These are phyloP conservation scores for Laetiporus sulphureus DNA, from an alignment of 1,284 basidiomycete species.

Conservation along the genomic window DNA sequence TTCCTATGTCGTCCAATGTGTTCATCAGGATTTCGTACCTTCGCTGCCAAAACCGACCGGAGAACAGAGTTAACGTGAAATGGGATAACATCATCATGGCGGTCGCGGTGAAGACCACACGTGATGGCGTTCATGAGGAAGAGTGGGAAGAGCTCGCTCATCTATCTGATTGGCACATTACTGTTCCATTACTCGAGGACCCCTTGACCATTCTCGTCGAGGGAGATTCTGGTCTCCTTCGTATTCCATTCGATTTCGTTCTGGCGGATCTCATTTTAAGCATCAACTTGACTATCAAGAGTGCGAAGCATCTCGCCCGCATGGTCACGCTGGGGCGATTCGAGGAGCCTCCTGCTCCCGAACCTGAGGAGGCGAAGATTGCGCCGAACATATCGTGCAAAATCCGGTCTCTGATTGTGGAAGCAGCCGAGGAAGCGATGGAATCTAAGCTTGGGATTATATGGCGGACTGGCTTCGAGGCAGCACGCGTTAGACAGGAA, in stretches of 20 bases:
- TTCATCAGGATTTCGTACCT: slow-evolving; percentile 43
- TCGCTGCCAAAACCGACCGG: slow-evolving; percentile 16
- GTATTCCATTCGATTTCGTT: slow-evolving; percentile 77
- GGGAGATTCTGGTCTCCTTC: slow-evolving; percentile 64
- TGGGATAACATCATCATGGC: slow-evolving; percentile 38
- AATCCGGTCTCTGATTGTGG: slow-evolving; percentile 60
- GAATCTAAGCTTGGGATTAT: slow-evolving; percentile 80
- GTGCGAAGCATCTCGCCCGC: slow-evolving; percentile 53
- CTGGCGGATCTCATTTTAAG: slow-evolving; percentile 72
- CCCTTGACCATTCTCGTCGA: slow-evolving; percentile 38
- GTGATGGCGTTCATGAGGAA: slow-evolving; percentile 27
- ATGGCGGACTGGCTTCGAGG: slow-evolving; percentile 72
- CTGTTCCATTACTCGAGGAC: slow-evolving; percentile 11
- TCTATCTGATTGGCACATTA: slow-evolving; percentile 55
- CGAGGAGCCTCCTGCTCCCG: slow-evolving; percentile 46
- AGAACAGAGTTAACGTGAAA: slow-evolving; percentile 11
- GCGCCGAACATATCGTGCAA: slow-evolving; percentile 63
- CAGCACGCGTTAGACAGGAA: slow-evolving; percentile 68
- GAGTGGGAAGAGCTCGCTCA: slow-evolving; percentile 80
- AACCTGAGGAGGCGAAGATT: slow-evolving; percentile 63
- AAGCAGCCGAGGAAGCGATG: slow-evolving; percentile 86
- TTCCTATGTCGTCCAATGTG: slow-evolving; percentile 41
- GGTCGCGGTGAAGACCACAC: slow-evolving; percentile 32
- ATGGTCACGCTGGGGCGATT: slow-evolving; percentile 43
- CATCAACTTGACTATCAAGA: slow-evolving; percentile 58